A percentile compares a stretch with the other conserved stretches of the same genome.
These are phyloP conservation scores for Capsella bursapastoris DNA, from an alignment of 345 rosid genomes.

Conservation along the genomic window DNA sequence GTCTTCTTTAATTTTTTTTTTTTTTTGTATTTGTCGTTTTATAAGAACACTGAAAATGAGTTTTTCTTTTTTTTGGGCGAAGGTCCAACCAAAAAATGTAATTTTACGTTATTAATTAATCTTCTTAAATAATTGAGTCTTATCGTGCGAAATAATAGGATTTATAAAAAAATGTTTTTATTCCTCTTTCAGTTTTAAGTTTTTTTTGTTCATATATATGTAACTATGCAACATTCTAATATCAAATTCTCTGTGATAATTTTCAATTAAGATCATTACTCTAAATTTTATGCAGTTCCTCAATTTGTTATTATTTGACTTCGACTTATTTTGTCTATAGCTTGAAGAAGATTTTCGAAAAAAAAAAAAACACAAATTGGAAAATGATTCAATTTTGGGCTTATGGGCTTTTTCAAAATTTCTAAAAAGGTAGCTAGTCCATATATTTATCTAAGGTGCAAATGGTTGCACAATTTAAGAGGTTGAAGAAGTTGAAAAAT, in stretches of 20 bases:
- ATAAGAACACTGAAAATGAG: slow-evolving; percentile 13
- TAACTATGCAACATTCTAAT: no score
- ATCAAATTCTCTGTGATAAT: no score
- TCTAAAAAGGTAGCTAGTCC: background rate
- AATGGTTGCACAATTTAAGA: no score
- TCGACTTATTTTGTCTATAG: background rate
- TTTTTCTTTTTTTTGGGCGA: background rate
- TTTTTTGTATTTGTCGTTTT: background rate
- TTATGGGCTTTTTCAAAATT: background rate
- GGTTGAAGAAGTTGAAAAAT: no score
- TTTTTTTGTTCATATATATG: background rate
- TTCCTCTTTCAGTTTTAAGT: no score
- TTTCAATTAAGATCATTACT: no score
- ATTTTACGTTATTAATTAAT: background rate
- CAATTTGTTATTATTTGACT: background rate
- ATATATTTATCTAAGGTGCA: background rate
- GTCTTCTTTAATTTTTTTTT: background rate
- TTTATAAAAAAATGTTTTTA: no score
- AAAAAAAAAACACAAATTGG: background rate
- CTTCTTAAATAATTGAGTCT: slow-evolving; percentile 4
- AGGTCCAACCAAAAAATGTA: slow-evolving; percentile 27
- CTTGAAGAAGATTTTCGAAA: background rate
- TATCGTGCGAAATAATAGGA: slow-evolving; percentile 37
- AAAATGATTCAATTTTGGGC: background rate
- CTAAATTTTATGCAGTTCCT: background rate